Base-by-base conservation (phyloP, 2,329 filamentous ascomycete species). In the Exophiala bonariae region DNA sequence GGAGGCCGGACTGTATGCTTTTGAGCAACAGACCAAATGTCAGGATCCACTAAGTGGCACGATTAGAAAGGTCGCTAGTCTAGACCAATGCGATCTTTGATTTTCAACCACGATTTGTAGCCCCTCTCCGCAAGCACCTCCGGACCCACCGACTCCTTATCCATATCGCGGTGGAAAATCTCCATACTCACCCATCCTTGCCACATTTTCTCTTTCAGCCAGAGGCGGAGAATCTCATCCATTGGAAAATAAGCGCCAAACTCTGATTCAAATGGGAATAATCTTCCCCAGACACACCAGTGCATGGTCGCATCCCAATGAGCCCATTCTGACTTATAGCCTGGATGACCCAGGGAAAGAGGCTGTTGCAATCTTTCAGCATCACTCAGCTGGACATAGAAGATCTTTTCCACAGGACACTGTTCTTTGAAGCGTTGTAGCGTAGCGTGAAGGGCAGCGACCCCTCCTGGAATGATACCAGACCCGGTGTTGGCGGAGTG, bases 311-410 rank as follows among this genome's bases (percentile, higher is more conserved):
- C 23, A 26, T 26, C 23, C 23, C 23, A 26, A 26, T 26, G 23
- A 26, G 23, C 23, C 23, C 23, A 26, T 11, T 26, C 23, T 26
- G 23, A 11, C 30, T 49, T 7, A 43, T 60, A 63, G 56, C 63
- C 64, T 3, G 63, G 59, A 45, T 66, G 63, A 4, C 38, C 42
- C 5, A 0, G 64, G 62, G 9, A 61, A 60, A 26, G 23, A 6
- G 23, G 30, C 64, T 52, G 22, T 67, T 63, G 4, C 47, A 52
- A 36, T 26, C 23, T 26, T 26, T 67, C 64, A 2, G 55, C 65
- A 44, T 68, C 65, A 1, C 63, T 66, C 2, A 68, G 45, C 43
- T 67, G 65, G 6, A 67, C 44, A 33, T 63, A 68, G 45, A 64
- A 64, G 9, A 68, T 52, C 38, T 63, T 66, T 2, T 65, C 63